These are phyloP conservation scores for Arabidopsis hybrid DNA, from an alignment of 441 rosid genomes.

Conservation along the genomic window DNA sequence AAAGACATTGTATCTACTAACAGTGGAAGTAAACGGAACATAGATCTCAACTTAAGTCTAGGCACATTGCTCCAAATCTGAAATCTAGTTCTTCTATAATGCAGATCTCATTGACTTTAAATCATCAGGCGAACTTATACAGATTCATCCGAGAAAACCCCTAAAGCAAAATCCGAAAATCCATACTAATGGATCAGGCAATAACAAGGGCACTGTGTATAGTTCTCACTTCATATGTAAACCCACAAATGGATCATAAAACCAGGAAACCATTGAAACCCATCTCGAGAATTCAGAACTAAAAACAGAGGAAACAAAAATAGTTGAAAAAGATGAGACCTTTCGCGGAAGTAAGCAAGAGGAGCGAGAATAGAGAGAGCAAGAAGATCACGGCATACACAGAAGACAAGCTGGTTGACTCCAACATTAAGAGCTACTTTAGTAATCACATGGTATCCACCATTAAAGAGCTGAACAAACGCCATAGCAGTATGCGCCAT, in stretches of 20 bases:
- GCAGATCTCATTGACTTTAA: slow-evolving; percentile 18
- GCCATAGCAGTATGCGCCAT: slow-evolving; percentile 86
- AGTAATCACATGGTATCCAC: slow-evolving; percentile 96
- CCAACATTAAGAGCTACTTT: slow-evolving; percentile 95
- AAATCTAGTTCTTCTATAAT: slow-evolving; percentile 6
- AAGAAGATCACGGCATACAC: slow-evolving; percentile 89
- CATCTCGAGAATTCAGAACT: slow-evolving; percentile 13
- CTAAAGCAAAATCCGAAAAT: not conserved
- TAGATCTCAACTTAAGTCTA: slow-evolving; percentile 13
- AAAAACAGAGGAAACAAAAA: not conserved
- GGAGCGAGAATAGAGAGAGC: slow-evolving; percentile 93
- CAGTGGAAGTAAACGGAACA: slow-evolving; percentile 2
- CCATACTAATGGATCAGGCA: slow-evolving; percentile 7
- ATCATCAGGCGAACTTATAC: not conserved
- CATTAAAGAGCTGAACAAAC: slow-evolving; percentile 78
- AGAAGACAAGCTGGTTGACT: slow-evolving; percentile 93
- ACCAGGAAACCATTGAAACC: slow-evolving; percentile 7
- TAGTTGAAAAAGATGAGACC: slow-evolving; percentile 45
- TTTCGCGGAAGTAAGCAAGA: slow-evolving; percentile 83
- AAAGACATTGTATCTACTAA: not conserved
- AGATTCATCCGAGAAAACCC: not conserved
- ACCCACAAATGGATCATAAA: slow-evolving; percentile 10
- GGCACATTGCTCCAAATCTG: slow-evolving; percentile 24
- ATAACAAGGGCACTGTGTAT: not conserved
- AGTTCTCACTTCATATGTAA: not conserved